Evolutionary conservation across 1,284 basidiomycete genomes (phyloP).

Genomic region (Boletus smithii): DNA sequence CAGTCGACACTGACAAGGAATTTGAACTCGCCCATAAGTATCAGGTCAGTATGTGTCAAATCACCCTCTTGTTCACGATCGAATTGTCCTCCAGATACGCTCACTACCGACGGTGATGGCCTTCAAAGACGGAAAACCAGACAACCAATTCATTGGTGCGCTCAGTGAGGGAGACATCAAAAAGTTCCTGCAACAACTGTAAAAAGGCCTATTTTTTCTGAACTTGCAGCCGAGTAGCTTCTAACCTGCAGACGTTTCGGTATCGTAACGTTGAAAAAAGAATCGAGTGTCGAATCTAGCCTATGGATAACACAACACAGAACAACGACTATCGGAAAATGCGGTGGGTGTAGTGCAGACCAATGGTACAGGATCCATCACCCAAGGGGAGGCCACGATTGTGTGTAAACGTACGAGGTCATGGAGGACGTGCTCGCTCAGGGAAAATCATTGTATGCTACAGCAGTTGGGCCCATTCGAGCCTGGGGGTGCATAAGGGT

Average conservation of each 20-base stretch:
- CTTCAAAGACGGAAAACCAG: conserved; percentile 56
- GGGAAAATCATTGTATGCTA: conserved; percentile 29
- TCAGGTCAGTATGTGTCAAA: conserved; percentile 38
- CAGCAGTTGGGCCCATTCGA: conserved; percentile 26
- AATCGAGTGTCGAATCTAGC: conserved; percentile 7
- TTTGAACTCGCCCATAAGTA: conserved; percentile 47
- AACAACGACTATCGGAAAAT: conserved; percentile 13
- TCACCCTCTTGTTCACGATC: neutral
- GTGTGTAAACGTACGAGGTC: conserved; percentile 1
- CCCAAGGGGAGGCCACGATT: neutral
- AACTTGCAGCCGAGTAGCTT: conserved; percentile 1
- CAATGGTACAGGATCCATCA: conserved; percentile 8
- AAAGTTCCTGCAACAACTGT: conserved; percentile 47
- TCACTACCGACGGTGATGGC: conserved; percentile 70
- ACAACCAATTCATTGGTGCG: conserved; percentile 61
- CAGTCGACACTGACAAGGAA: conserved; percentile 61
- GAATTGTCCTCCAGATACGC: conserved; percentile 43
- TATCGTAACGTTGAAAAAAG: conserved; percentile 12
- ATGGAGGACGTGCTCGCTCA: neutral
- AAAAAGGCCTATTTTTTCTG: conserved; percentile 18
- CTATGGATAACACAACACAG: conserved; percentile 18
- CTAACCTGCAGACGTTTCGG: conserved; percentile 1
- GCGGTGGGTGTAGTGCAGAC: conserved; percentile 16
- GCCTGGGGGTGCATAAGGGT: conserved; percentile 68
- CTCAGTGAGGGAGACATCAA: conserved; percentile 47